phyloP scores from a whole-genome alignment of 1,284 basidiomycete genomes.

The Trametes polyzona region DNA sequence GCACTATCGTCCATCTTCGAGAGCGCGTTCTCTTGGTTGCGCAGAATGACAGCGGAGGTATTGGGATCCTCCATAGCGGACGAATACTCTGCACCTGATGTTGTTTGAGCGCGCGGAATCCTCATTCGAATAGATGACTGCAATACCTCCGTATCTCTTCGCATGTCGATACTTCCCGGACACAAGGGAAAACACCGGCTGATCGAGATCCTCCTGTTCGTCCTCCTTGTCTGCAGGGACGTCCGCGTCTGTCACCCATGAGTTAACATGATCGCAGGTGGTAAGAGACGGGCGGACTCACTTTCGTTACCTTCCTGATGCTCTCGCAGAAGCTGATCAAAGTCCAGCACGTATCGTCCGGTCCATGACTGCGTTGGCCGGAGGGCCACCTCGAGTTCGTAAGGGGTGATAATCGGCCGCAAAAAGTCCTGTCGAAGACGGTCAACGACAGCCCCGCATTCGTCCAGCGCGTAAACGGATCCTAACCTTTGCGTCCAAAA shows the following conservation, averaged over 20 bases:
- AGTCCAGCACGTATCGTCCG: slow-evolving; percentile 83
- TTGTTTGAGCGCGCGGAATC: not conserved
- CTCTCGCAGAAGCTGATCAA: slow-evolving; percentile 68
- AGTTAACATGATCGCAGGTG: not conserved
- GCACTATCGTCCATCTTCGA: slow-evolving; percentile 67
- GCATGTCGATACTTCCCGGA: slow-evolving; percentile 87
- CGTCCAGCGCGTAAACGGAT: not conserved
- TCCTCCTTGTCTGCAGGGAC: slow-evolving; percentile 9
- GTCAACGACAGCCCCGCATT: not conserved
- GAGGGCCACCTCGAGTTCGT: slow-evolving; percentile 87
- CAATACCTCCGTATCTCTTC: slow-evolving; percentile 62
- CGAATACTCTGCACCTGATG: slow-evolving; percentile 12
- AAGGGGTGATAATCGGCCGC: slow-evolving; percentile 93
- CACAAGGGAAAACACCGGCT: slow-evolving; percentile 84
- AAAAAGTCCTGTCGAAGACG: slow-evolving; percentile 74
- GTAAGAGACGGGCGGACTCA: not conserved
- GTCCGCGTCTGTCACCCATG: slow-evolving; percentile 30
- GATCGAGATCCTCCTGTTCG: slow-evolving; percentile 54
- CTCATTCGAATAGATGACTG: not conserved
- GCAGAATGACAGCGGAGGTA: slow-evolving; percentile 53
- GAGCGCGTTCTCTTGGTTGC: slow-evolving; percentile 66
- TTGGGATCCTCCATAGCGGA: slow-evolving; percentile 8
- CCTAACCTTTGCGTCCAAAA: slow-evolving; percentile 81
- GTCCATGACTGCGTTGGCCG: slow-evolving; percentile 73
- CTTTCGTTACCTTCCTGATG: slow-evolving; percentile 20